Base-by-base conservation (phyloP, 129 eudicot species). In the Escallonia herrerae region DNA sequence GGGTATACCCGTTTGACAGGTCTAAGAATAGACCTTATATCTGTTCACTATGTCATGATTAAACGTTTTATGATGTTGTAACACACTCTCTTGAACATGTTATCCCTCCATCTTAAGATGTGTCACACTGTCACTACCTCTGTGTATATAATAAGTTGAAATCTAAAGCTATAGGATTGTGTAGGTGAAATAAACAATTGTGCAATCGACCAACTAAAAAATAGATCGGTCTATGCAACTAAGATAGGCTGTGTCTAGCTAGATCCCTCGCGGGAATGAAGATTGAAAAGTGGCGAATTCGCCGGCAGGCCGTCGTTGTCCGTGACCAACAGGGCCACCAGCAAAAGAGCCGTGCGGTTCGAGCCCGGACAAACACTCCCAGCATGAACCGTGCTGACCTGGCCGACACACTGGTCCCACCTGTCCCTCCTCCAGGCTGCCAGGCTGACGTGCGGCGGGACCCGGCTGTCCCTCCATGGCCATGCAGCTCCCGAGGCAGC, bases 231-330 rank as follows among this genome's bases (percentile, higher is more conserved):
- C 33, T 1, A 22, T 22, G 33, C 33, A 22, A 22, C 33, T 22
- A 22, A 22, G 33, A 22, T 22, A 22, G 33, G 33, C 33, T 22
- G 33, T 22, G 33, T 22, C 33, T 22, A 22, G 33, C 33, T 22
- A 22, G 4, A 13, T 38, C 33, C 39, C 42, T 6, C 42, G 64
- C 61, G 40, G 46, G 51, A 66, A 14, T 56, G 55, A 60, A 58
- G 64, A 59, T 55, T 73, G 43, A 66, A 57, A 57, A 7, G 14
- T 66, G 84, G 75, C 74, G 67, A 54, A 57, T 41, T 47, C 85
- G 93, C 79, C 83, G 87, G 87, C 91, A 43, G 47, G 62, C 77
- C 73, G 76, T 85, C 85, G 63, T 68, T 79, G 68, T 85, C 85
- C 71, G 51, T 54, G 65, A 79, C 82, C 60, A 78, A 75, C 75